Base-by-base conservation (phyloP, 2,329 filamentous ascomycete species). In the Colletotrichum costaricense region DNA sequence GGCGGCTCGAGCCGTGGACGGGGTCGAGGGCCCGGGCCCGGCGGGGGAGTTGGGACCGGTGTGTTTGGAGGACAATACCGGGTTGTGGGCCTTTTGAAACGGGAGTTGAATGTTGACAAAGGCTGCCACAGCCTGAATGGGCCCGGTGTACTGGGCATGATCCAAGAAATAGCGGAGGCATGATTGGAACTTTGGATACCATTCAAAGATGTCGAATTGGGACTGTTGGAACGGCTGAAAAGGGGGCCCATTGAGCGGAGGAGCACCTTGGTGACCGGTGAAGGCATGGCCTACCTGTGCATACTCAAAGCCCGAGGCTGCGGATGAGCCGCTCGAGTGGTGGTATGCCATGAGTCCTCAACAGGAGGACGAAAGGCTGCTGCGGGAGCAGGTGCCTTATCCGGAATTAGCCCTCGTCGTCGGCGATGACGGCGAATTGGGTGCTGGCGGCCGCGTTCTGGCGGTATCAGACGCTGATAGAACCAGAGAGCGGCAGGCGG, bases 141-240 rank as follows among this genome's bases (percentile, higher is more conserved):
- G 90, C 22, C 88, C 89, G 75, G 92, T 93, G 82, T 97, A 92
- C 81, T 98, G 96, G 7, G 95, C 95, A 79, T 96, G 92, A 78
- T 98, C 94, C 79, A 98, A 87, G 80, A 98, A 99, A 85, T 96
- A 98, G 70, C 91, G 91, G 77, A 96, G 92, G 83, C 97, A 99
- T 76, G 92, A 95, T 83, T 97, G 93, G 82, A 97, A 97, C 73
- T 93, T 93, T 11, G 94, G 94, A 81, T 97, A 94, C 97, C 97
- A 98, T 74, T 95, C 93, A 81, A 98, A 93, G 76, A 98, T 93
- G 82, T 96, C 93, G 83, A 95, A 92, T 60, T 87, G 83, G 65
- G 81, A 79, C 74, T 87, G 84, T 74, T 85, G 81, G 74, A 88
- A 86, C 7, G 85, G 83, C 86, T 88, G 78, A 46, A 64, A 62